Base-by-base conservation (phyloP, 441 rosid genomes). In the Pelargonium fulgidum region DNA sequence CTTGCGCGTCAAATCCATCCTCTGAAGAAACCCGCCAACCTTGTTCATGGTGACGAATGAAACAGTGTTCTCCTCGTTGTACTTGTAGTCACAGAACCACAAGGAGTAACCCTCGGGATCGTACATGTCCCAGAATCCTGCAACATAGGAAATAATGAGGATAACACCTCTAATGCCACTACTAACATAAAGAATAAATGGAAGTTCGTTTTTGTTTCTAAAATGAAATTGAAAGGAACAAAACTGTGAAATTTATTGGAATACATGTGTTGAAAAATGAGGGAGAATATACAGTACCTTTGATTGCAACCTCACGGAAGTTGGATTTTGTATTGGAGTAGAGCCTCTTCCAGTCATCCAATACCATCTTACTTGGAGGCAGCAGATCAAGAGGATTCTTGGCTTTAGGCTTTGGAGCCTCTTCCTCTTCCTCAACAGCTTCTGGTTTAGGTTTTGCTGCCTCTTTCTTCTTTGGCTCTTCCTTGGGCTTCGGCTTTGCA, bases 61-160 rank as follows among this genome's bases (percentile, higher is more conserved):
- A 12, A 92, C 98, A 0, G 82, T 90, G 70, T 92, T 92, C 87
- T 92, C 98, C 0, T 92, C 96, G 33, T 92, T 87, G 85, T 92
- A 92, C 73, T 92, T 92, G 85, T 90, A 92, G 76, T 92, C 92
- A 41, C 97, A 92, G 80, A 92, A 90, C 98, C 98, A 92, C 4
- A 92, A 79, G 0, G 98, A 92, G 85, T 92, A 92, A 17, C 98
- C 98, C 83, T 90, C 97, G 0, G 93, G 91, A 77, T 93, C 98
- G 73, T 89, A 93, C 97, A 93, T 93, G 82, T 91, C 97, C 98
- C 97, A 93, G 85, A 93, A 93, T 66, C 98, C 98, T 93, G 76
- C 80, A 81, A 66, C 20, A 48, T 48, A 13, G 4, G 56, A 4
- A 48, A 48, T 48, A 48, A 48, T 48, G 56, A 11, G 56, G 16